Conservation (phyloP, 2,329 filamentous ascomycete genomes). For the Botrytis fragariae region DNA sequence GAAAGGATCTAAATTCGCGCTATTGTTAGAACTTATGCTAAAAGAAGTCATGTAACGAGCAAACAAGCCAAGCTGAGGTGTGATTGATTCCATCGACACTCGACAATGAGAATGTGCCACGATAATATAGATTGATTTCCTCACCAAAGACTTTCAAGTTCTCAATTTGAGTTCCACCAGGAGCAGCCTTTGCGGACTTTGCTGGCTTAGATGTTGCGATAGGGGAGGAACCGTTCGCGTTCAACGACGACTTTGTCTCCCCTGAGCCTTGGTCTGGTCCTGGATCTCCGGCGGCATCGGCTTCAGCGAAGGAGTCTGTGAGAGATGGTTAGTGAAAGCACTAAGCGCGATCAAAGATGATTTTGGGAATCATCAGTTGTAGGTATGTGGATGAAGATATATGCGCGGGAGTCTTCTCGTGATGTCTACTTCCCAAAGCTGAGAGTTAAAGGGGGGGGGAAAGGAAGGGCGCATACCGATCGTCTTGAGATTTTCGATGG, state of each 20-base stretch:
- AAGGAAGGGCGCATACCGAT: conserved; percentile 62
- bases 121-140: not conserved
- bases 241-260: conserved; percentile 12
- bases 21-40: not conserved
- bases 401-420: not conserved
- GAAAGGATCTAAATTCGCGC: conserved; percentile 82
- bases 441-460: not conserved
- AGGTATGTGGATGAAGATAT: not conserved
- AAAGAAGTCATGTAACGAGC: not conserved
- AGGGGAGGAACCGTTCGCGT: conserved; percentile 11
- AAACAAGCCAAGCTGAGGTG: not conserved
- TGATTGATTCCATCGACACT: conserved; percentile 27
- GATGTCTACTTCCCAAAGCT: not conserved
- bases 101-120: conserved; percentile 26
- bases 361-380: not conserved
- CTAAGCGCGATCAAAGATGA: not conserved
- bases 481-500: conserved; percentile 98
- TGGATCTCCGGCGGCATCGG: conserved; percentile 23
- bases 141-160: conserved; percentile 23
- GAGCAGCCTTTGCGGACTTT: conserved; percentile 14
- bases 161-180: conserved; percentile 19
- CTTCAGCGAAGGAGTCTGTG: conserved; percentile 21
- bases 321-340: conserved; percentile 11
- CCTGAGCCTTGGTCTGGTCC: conserved; percentile 19
- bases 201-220: not conserved